Conservation (phyloP, 2,329 filamentous ascomycete genomes). For the Colletotrichum liriopes region DNA sequence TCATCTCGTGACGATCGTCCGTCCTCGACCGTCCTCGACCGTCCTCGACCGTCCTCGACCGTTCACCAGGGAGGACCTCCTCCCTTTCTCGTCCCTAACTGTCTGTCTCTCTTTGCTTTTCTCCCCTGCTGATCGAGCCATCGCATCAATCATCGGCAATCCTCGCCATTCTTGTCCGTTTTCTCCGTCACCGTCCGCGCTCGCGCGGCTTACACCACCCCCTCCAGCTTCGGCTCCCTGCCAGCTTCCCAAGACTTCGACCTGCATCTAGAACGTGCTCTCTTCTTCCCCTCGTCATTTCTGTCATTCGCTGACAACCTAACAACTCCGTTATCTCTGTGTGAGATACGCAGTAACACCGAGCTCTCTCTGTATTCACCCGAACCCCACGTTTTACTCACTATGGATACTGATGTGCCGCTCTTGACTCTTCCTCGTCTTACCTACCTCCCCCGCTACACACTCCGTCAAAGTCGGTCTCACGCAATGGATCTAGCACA, state of each 20-base stretch:
- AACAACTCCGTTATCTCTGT: constrained; percentile 23
- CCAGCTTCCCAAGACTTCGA: constrained; percentile 26
- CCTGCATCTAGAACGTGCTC: constrained; percentile 34
- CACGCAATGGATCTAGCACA: constrained; percentile 10
- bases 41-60: neutral
- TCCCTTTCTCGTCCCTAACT: neutral
- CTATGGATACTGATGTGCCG: constrained; percentile 9
- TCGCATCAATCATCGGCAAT: constrained; percentile 30
- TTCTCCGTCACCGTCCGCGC: constrained; percentile 12
- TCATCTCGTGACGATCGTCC: constrained; percentile 19
- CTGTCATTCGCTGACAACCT: constrained; percentile 25
- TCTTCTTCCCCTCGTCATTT: constrained; percentile 7
- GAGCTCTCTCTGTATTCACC: neutral
- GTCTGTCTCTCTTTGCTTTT: neutral
- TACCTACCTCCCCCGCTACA: neutral
- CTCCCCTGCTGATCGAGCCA: constrained; percentile 15
- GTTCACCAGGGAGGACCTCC: neutral
- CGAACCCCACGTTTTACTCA: neutral
- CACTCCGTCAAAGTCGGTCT: constrained; percentile 32
- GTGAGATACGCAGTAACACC: neutral
- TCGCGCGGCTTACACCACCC: constrained; percentile 14
- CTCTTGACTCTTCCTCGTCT: constrained; percentile 11
- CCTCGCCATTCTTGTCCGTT: constrained; percentile 13
- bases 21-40: neutral
- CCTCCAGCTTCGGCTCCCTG: constrained; percentile 12